Conservation (phyloP, 768 basidiomycete genomes). For the Boletus rex-veris region DNA sequence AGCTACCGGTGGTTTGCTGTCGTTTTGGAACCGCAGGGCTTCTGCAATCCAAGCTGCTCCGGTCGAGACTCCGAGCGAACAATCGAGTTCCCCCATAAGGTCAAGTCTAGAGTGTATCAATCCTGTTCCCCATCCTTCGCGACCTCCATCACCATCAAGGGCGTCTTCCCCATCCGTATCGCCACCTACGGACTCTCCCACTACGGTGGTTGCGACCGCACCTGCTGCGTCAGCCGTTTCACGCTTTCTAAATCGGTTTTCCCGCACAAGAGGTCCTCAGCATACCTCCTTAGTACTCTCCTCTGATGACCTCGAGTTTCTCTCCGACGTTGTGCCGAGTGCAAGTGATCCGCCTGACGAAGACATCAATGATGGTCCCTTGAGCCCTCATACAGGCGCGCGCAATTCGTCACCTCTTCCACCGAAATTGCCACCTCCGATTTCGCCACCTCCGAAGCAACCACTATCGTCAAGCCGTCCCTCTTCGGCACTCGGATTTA, state of each 20-base stretch:
- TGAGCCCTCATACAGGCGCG: constrained; percentile 41
- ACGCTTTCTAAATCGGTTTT: constrained; percentile 77
- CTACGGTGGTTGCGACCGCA: not conserved
- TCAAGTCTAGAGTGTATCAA: constrained; percentile 31
- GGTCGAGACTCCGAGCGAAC: constrained; percentile 18
- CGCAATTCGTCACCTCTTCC: constrained; percentile 42
- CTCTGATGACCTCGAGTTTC: constrained; percentile 76
- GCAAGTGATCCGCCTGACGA: constrained; percentile 40
- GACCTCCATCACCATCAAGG: constrained; percentile 17
- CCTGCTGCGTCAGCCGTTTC: constrained; percentile 69
- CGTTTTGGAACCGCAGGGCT: constrained; percentile 60
- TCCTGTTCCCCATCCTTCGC: constrained; percentile 8
- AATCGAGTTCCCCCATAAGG: constrained; percentile 23
- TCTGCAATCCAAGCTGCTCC: constrained; percentile 23
- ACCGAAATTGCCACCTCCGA: constrained; percentile 44
- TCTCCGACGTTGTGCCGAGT: constrained; percentile 64
- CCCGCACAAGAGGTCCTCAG: constrained; percentile 41
- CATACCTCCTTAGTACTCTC: constrained; percentile 68
- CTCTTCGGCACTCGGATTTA: constrained; percentile 6
- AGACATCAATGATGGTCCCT: constrained; percentile 30
- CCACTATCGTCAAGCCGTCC: constrained; percentile 19
- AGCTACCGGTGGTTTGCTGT: constrained; percentile 55
- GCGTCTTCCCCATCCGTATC: constrained; percentile 11
- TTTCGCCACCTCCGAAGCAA: constrained; percentile 34
- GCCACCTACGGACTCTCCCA: constrained; percentile 5